Conservation (phyloP, 2,329 filamentous ascomycete species). For the Pseudogymnoascus sp. region DNA sequence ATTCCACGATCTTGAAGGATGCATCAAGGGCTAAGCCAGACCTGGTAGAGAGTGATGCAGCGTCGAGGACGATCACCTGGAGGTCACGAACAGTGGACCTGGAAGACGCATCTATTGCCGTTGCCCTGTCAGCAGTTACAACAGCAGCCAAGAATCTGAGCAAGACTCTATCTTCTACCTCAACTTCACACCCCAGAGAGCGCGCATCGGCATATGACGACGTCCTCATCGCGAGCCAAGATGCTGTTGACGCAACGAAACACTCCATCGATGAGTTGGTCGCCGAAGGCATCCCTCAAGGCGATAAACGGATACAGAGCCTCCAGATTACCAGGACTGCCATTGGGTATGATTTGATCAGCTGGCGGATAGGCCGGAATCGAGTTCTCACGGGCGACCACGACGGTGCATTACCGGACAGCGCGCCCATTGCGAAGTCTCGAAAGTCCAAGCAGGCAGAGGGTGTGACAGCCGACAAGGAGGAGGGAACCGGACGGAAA, state of each 20-base stretch:
- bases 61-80: constrained; percentile 76
- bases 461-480: constrained; percentile 39
- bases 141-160: constrained; percentile 43
- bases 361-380: constrained; percentile 91
- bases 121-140: constrained; percentile 66
- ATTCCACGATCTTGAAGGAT: constrained; percentile 59
- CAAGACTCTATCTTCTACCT: constrained; percentile 39
- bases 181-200: constrained; percentile 48
- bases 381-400: constrained; percentile 75
- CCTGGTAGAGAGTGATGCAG: constrained; percentile 43
- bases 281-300: constrained; percentile 73
- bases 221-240: constrained; percentile 82
- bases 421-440: constrained; percentile 34
- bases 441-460: constrained; percentile 49
- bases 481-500: constrained; percentile 66
- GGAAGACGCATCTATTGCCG: constrained; percentile 85
- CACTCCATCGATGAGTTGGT: constrained; percentile 84
- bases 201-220: constrained; percentile 84
- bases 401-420: constrained; percentile 61
- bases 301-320: constrained; percentile 82
- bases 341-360: constrained; percentile 88
- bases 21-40: constrained; percentile 42
- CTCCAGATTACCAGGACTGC: constrained; percentile 87
- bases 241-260: constrained; percentile 89
- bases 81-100: constrained; percentile 77